These are phyloP conservation scores for Brassica hybrid DNA, from an alignment of 441 rosid species.

Conservation along the genomic window DNA sequence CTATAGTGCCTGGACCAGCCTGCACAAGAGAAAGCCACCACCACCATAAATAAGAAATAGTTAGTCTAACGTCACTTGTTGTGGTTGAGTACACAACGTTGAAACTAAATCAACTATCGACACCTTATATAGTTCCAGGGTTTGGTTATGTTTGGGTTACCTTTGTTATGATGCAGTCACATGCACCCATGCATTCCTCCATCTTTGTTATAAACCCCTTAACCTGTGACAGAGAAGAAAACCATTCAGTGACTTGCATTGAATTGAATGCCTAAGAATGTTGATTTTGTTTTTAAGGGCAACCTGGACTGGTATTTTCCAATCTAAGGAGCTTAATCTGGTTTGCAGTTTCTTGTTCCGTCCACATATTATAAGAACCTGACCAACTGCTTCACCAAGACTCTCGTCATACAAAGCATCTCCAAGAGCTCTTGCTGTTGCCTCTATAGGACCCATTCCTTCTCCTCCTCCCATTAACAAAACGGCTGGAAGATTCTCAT, in stretches of 20 bases:
- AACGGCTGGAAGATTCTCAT: slow-evolving; percentile 90
- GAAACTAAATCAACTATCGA: neutral
- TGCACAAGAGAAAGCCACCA: slow-evolving; percentile 26
- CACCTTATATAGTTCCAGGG: neutral
- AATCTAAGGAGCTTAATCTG: slow-evolving; percentile 66
- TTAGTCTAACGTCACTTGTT: neutral
- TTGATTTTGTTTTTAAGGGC: neutral
- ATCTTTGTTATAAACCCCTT: slow-evolving; percentile 89
- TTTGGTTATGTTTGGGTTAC: neutral
- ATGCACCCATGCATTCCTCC: slow-evolving; percentile 98
- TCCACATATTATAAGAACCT: slow-evolving; percentile 91
- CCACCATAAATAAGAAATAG: neutral
- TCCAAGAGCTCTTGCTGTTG: slow-evolving; percentile 83
- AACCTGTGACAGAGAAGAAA: slow-evolving; percentile 53
- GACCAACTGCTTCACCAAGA: slow-evolving; percentile 78
- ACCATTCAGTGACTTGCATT: slow-evolving; percentile 6
- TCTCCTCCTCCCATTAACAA: slow-evolving; percentile 99
- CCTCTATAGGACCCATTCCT: slow-evolving; percentile 99
- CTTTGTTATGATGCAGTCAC: slow-evolving; percentile 92
- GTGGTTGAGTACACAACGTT: neutral
- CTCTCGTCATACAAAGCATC: slow-evolving; percentile 75
- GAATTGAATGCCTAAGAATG: neutral
- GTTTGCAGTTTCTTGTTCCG: slow-evolving; percentile 72
- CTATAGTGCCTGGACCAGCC: slow-evolving; percentile 99
- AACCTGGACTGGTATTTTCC: slow-evolving; percentile 96